phyloP scores from a whole-genome alignment of 1,284 basidiomycete genomes.

The Sutorius eximius region DNA sequence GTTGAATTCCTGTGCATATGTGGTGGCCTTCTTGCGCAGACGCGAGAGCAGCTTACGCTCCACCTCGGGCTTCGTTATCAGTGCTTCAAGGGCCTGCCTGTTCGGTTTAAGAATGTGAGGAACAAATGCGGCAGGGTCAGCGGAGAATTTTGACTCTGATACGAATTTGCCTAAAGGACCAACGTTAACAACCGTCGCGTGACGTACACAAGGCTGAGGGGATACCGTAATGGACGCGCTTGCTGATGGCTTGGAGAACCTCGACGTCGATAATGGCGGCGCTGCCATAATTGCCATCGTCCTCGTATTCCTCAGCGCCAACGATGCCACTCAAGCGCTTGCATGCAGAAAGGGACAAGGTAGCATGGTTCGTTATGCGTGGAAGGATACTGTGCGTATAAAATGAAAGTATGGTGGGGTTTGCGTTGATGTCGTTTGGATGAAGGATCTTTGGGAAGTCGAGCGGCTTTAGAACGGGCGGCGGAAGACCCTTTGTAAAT shows the following conservation, averaged over 20 bases:
- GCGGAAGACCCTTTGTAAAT: constrained; percentile 84
- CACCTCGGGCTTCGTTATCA: constrained; percentile 97
- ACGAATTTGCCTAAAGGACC: constrained; percentile 88
- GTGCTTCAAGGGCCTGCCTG: constrained; percentile 68
- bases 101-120: constrained; percentile 86
- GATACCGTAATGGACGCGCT: constrained; percentile 96
- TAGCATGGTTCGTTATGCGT: constrained; percentile 73
- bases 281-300: constrained; percentile 98
- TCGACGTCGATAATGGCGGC: constrained; percentile 94
- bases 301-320: constrained; percentile 69
- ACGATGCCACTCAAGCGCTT: constrained; percentile 67
- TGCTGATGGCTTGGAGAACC: constrained; percentile 89
- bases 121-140: constrained; percentile 84
- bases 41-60: constrained; percentile 86
- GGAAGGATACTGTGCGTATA: constrained; percentile 84
- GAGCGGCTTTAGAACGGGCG: constrained; percentile 79
- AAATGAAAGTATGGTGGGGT: constrained; percentile 85
- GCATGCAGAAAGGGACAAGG: constrained; percentile 55
- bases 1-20: constrained; percentile 91
- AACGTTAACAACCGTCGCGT: constrained; percentile 2
- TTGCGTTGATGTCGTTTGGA: constrained; percentile 86
- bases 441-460: constrained; percentile 78
- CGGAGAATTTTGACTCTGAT: constrained; percentile 92
- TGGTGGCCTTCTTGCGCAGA: constrained; percentile 86
- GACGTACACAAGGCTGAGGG: constrained; percentile 26